Evolutionary conservation across 73 alveolate genomes (phyloP).

Genomic region (Blepharisma japonicum): DNA sequence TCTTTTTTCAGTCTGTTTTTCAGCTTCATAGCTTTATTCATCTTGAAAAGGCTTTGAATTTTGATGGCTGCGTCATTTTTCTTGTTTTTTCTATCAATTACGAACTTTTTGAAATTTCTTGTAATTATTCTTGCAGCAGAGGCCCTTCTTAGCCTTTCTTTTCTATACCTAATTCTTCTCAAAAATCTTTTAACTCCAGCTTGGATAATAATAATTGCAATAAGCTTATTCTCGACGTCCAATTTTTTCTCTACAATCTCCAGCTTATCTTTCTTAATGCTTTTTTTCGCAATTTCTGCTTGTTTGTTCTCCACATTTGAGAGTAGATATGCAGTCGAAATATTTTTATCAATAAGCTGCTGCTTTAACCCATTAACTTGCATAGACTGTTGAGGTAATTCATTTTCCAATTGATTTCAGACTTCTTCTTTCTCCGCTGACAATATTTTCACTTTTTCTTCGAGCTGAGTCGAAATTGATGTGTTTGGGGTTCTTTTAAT

Average conservation of each 20-base stretch:
- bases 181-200: background rate
- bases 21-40: too few species aligned
- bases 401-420: background rate
- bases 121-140: background rate
- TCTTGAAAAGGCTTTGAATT: too few species aligned
- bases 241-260: background rate
- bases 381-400: background rate
- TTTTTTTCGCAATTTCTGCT: background rate
- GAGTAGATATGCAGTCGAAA: background rate
- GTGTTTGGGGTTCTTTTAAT: background rate
- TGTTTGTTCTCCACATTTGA: background rate
- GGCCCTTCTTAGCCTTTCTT: conserved; percentile 5
- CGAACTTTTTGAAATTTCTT: background rate
- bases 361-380: background rate
- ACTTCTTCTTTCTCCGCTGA: background rate
- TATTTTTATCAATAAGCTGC: background rate
- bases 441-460: background rate
- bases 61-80: background rate
- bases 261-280: background rate
- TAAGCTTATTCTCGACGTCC: background rate
- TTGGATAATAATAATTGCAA: conserved; percentile 22
- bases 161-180: background rate
- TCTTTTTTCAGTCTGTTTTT: background rate
- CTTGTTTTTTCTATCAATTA: background rate
- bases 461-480: background rate